A percentile compares a stretch with the other conserved stretches of the same genome.
These are phyloP conservation scores for Rhazya stricta DNA, from an alignment of 257 asterid species.

Conservation along the genomic window DNA sequence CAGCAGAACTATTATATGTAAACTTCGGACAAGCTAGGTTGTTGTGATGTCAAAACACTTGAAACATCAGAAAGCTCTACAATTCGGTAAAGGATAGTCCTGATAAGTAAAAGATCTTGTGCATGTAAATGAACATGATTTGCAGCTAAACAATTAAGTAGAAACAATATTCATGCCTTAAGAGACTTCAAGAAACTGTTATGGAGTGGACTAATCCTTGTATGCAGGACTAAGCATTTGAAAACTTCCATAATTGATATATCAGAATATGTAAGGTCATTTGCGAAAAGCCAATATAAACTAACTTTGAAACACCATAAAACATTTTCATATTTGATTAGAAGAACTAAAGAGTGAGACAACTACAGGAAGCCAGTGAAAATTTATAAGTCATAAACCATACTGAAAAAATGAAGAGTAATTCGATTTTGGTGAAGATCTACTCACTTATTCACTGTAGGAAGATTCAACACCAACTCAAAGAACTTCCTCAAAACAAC, in stretches of 20 bases:
- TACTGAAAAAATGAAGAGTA: background rate
- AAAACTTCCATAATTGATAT: too few relatives aligned
- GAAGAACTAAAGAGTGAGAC: too few relatives aligned
- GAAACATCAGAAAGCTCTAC: slow-evolving; percentile 78
- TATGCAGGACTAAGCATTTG: too few relatives aligned
- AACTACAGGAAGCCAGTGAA: background rate
- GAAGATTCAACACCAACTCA: slow-evolving; percentile 67
- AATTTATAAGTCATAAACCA: background rate
- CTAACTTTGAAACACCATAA: too few relatives aligned
- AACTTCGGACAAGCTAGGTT: slow-evolving; percentile 89
- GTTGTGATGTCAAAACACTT: slow-evolving; percentile 52
- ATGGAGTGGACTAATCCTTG: too few relatives aligned
- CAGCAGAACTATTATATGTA: slow-evolving; percentile 96
- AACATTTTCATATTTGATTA: too few relatives aligned
- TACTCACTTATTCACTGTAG: slow-evolving; percentile 65
- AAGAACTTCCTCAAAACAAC: slow-evolving; percentile 64
- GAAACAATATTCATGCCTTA: too few relatives aligned
- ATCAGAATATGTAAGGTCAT: too few relatives aligned
- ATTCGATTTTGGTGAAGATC: background rate
- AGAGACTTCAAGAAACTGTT: too few relatives aligned
- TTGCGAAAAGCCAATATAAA: too few relatives aligned
- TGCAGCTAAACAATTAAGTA: background rate
- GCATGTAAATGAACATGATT: background rate
- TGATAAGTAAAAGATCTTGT: background rate
- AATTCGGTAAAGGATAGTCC: slow-evolving; percentile 15